Percentiles rank a stretch among this genome's conserved stretches.
These are phyloP conservation scores for Cyberlindnera mississippiensis DNA, from an alignment of 805 yeast genomes.

Conservation along the genomic window DNA sequence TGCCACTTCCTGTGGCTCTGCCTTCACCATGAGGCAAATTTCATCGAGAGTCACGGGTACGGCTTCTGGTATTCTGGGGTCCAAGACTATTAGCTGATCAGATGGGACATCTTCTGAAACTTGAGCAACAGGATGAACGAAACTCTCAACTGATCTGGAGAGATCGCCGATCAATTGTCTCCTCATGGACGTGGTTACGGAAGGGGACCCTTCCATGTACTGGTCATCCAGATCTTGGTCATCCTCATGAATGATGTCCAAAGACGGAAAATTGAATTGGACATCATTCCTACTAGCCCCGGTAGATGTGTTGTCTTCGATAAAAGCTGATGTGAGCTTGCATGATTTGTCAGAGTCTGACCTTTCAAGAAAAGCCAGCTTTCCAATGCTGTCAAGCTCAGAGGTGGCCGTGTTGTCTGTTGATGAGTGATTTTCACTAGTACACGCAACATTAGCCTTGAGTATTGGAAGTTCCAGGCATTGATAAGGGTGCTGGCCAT, in stretches of 20 bases:
- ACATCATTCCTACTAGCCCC: no score
- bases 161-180: neutral
- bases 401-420: neutral
- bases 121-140: neutral
- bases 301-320: neutral
- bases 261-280: neutral
- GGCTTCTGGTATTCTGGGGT: neutral
- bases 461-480: slow-evolving; percentile 20
- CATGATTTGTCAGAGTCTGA: neutral
- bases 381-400: neutral
- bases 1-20: neutral
- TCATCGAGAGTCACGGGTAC: neutral
- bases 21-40: neutral
- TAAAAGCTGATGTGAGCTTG: neutral
- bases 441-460: no score
- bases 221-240: neutral
- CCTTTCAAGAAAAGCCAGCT: neutral
- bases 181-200: neutral
- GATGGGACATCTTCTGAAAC: neutral
- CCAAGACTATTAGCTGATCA: neutral
- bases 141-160: neutral
- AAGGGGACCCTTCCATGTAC: neutral
- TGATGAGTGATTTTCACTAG: neutral
- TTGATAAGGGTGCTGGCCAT: slow-evolving; percentile 33
- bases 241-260: neutral